Evolutionary conservation across 257 asterid species (phyloP).

Genomic region (Cynanchum wilfordii): DNA sequence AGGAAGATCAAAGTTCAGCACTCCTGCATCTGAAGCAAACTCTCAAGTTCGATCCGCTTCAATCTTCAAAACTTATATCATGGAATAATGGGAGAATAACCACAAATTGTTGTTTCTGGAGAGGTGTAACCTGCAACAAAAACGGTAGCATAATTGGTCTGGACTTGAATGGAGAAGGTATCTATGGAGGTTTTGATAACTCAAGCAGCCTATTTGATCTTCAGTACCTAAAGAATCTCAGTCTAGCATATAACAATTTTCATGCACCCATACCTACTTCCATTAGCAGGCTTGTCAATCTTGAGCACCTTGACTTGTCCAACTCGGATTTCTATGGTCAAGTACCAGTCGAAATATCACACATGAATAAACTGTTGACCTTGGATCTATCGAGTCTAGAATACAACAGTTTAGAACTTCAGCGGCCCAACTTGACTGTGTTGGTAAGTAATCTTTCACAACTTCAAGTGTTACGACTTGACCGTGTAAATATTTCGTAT

Average conservation of each 20-base stretch:
- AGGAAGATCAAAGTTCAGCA: background rate
- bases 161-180: background rate
- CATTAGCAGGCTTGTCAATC: constrained; percentile 29
- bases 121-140: background rate
- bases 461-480: constrained; percentile 2
- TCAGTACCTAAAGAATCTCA: constrained; percentile 34
- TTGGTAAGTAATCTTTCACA: background rate
- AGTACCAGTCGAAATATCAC: constrained; percentile 36
- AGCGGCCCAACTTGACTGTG: constrained; percentile 2
- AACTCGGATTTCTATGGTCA: constrained; percentile 37
- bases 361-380: constrained; percentile 29
- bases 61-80: background rate
- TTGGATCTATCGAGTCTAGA: constrained; percentile 26
- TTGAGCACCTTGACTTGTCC: constrained; percentile 48
- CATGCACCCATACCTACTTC: constrained; percentile 33
- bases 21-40: background rate
- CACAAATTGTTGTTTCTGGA: background rate
- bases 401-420: background rate
- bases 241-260: constrained; percentile 43
- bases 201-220: constrained; percentile 38
- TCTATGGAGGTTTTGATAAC: constrained; percentile 22
- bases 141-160: background rate
- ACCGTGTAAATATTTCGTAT: constrained; percentile 2
- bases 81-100: background rate
- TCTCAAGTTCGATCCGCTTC: background rate